Base-by-base conservation (phyloP, 164 flowering plant species). In the Echeveria elegans region DNA sequence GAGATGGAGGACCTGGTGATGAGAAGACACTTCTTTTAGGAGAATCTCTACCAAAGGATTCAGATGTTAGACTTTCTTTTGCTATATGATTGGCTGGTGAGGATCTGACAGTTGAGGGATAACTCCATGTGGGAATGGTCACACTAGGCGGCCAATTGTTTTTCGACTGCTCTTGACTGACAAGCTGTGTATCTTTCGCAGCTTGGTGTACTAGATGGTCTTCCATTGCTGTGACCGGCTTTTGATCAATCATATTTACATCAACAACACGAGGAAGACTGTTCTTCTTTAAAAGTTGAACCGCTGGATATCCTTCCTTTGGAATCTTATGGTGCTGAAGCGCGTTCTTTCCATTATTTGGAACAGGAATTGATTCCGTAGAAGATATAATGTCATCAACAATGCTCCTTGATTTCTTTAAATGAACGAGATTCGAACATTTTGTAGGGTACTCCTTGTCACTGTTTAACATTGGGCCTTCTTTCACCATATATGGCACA, bases 401-500 rank as follows among this genome's bases (percentile, higher is more conserved):
- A 68, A 94, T 85, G 14, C 47, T 77, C 48, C 50, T 68, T 23
- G 98, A 88, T 76, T 78, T 91, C 75, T 94, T 94, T 64, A 58
- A 43, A 34, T 85, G 88, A 69, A 95, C 97, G 65, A 95, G 96
- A 50, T 69, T 75, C 31, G 99, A 95, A 53, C 94, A 79, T 77
- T 77, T 85, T 29, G 88, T 86, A 29, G 82, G 82, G 72, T 77
- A 86, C 65, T 89, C 96, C 65, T 74, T 78, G 36, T 88, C 90
- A 56, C 70, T 69, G 69, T 86, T 83, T 40, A 88, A 77, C 77
- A 91, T 88, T 29, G 83, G 82, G 48, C 89, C 95, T 50, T 89
- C 97, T 79, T 91, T 91, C 69, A 95, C 86, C 96, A 91, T 87
- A 71, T 89, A 95, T 18, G 88, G 84, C 78, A 84, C 96, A 78